A percentile compares a stretch with the other conserved stretches of the same genome.
Conservation (phyloP, 306 rosid genomes). For the Argentina anserina region DNA sequence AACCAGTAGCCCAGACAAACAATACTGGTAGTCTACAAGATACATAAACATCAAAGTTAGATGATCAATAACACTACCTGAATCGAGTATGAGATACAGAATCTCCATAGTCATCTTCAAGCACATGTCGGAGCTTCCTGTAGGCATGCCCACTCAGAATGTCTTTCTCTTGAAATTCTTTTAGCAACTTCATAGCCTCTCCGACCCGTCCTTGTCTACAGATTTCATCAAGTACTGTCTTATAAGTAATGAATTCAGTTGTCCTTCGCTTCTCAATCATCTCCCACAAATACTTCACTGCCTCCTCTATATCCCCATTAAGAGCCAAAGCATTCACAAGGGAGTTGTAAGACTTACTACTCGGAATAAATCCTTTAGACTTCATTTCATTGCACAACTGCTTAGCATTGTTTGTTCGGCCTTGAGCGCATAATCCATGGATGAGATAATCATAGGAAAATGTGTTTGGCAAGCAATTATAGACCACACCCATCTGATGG, state of each 20-base stretch:
- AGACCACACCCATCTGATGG: conserved; percentile 82
- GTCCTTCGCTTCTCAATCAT: conserved; percentile 62
- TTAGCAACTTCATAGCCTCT: conserved; percentile 63
- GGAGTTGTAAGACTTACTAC: conserved; percentile 74
- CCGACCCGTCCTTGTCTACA: conserved; percentile 62
- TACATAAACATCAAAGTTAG: not conserved
- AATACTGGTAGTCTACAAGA: not conserved
- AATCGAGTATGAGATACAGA: conserved; percentile 28
- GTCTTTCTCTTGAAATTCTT: conserved; percentile 73
- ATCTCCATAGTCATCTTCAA: conserved; percentile 82
- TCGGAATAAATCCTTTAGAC: conserved; percentile 57
- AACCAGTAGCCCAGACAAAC: not conserved
- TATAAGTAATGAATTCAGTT: conserved; percentile 71
- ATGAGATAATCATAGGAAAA: conserved; percentile 79
- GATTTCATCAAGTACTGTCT: conserved; percentile 74
- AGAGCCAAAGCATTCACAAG: conserved; percentile 84
- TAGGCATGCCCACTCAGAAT: conserved; percentile 64
- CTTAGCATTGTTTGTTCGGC: conserved; percentile 69
- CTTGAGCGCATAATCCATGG: conserved; percentile 90
- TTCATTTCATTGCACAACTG: conserved; percentile 74
- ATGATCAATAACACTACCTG: conserved; percentile 25
- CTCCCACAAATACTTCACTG: conserved; percentile 73
- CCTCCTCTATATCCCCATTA: conserved; percentile 69
- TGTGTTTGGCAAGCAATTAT: conserved; percentile 67
- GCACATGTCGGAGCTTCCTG: conserved; percentile 65